phyloP scores from a whole-genome alignment of 345 rosid species.

The Corymbia maculata region DNA sequence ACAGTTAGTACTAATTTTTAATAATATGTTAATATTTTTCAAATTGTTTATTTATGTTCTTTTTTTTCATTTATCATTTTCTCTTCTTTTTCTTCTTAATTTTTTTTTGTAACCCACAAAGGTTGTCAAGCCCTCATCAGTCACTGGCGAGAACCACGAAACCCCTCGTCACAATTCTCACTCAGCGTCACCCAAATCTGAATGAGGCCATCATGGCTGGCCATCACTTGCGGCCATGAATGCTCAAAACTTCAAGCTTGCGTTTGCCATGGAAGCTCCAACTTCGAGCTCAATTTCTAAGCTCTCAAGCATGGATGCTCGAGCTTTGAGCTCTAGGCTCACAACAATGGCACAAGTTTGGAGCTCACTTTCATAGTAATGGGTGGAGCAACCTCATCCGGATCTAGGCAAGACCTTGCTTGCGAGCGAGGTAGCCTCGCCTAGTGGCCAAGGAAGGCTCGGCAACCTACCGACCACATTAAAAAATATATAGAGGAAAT shows the following conservation, averaged over 20 bases:
- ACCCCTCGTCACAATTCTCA: background rate
- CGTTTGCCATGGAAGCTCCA: background rate
- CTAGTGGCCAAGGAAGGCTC: accelerated
- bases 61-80: too few relatives aligned
- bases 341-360: too few relatives aligned
- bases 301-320: background rate
- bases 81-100: accelerated
- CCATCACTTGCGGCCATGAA: accelerated
- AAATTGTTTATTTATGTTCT: accelerated
- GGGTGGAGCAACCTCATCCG: background rate
- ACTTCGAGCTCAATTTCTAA: background rate
- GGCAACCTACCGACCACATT: accelerated
- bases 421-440: background rate
- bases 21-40: too few relatives aligned
- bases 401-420: accelerated
- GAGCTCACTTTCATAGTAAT: accelerated
- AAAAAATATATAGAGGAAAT: too few relatives aligned
- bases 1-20: too few relatives aligned
- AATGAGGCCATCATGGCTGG: accelerated
- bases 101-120: accelerated
- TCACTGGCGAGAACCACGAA: accelerated
- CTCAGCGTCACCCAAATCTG: background rate
- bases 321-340: background rate
- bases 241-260: background rate
- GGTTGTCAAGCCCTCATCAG: accelerated